phyloP scores from a whole-genome alignment of 2,329 filamentous ascomycete species.

The Cladosporium sphaerospermum region DNA sequence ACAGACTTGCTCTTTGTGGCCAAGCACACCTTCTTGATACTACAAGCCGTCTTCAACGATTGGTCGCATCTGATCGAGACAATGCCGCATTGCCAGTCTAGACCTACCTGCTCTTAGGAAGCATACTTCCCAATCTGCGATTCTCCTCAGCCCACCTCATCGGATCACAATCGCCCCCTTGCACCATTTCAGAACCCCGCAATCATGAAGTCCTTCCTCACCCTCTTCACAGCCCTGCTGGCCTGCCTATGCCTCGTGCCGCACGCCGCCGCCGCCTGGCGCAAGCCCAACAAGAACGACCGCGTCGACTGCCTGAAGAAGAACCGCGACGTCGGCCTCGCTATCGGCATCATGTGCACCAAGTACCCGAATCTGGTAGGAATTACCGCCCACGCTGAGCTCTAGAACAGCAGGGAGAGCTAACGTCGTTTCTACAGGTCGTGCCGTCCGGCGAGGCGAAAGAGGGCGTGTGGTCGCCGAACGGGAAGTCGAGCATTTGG shows the following conservation, averaged over 20 bases:
- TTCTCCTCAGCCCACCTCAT: no score
- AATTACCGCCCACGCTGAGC: background rate
- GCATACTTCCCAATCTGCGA: no score
- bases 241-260: slow-evolving; percentile 6
- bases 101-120: no score
- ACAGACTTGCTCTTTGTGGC: no score
- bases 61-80: no score
- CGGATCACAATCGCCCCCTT: no score
- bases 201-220: background rate
- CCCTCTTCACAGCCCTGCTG: background rate
- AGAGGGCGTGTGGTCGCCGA: background rate
- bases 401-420: background rate
- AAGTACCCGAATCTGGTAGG: background rate
- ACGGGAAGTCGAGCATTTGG: slow-evolving; percentile 1
- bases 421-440: background rate
- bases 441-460: background rate
- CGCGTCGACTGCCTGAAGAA: background rate
- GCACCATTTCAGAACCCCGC: no score
- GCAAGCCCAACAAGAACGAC: background rate
- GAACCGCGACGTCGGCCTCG: background rate
- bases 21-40: no score
- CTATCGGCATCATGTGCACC: background rate
- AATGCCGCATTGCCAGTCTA: no score
- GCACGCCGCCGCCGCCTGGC: background rate
- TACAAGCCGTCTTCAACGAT: no score